A percentile compares a stretch with the other conserved stretches of the same genome.
These are phyloP conservation scores for Coniochaeta sp. DNA, from an alignment of 2,329 filamentous ascomycete genomes.

Conservation along the genomic window DNA sequence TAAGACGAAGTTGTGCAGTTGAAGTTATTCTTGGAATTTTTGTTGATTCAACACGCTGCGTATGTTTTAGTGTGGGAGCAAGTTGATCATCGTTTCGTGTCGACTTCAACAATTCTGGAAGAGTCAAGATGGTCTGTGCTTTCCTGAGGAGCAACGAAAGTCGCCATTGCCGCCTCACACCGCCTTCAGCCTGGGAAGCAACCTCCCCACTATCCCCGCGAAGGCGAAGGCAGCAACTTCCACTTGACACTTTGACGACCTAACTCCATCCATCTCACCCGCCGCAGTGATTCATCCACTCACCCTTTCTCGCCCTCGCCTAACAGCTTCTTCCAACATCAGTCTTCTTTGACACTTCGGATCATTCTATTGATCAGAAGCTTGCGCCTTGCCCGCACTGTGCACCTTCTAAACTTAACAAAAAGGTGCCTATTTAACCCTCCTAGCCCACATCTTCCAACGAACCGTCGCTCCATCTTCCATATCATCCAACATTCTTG, in stretches of 20 bases:
- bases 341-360: not conserved
- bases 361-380: not conserved
- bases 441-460: not conserved
- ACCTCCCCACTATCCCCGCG: not conserved
- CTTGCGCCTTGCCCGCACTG: not conserved
- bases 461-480: not conserved
- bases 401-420: not conserved
- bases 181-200: not conserved
- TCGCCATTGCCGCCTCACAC: not conserved
- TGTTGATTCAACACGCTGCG: too few relatives aligned
- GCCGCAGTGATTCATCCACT: not conserved
- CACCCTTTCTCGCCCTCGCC: not conserved
- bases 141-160: too few relatives aligned
- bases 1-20: too few relatives aligned
- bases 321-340: not conserved
- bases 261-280: not conserved
- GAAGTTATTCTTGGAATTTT: too few relatives aligned
- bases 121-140: too few relatives aligned
- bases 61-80: too few relatives aligned
- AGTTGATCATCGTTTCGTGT: too few relatives aligned
- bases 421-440: too few relatives aligned
- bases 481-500: too few relatives aligned
- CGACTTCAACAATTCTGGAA: too few relatives aligned
- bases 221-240: conserved; percentile 1
- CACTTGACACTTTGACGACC: not conserved